Base-by-base conservation (phyloP, 2,329 filamentous ascomycete species). In the Alternaria alternata region DNA sequence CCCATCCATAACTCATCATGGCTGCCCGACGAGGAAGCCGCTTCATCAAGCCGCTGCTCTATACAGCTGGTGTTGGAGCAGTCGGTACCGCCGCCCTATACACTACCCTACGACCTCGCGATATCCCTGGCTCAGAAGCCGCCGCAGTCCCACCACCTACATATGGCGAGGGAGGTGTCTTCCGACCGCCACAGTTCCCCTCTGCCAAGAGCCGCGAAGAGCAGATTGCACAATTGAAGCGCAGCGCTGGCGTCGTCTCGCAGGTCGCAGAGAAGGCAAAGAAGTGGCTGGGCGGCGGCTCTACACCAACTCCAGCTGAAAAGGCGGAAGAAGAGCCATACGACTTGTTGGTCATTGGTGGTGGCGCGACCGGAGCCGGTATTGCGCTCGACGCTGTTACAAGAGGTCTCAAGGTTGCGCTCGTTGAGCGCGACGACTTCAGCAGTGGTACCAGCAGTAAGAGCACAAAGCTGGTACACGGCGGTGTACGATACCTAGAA, bases 381-480 rank as follows among this genome's bases (percentile, higher is more conserved):
- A 92, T 95, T 70, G 91, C 92, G 12, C 85, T 95, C 46, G 91
- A 95, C 78, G 91, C 91, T 36, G 90, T 88, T 22, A 94, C 91
- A 2, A 86, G 91, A 68, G 91, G 91, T 2, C 81, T 94, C 71
- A 92, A 89, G 79, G 91, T 95, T 60, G 91, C 92, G 12, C 81
- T 94, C 51, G 90, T 95, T 16, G 91, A 95, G 81, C 85, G 91
- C 63, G 92, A 94, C 77, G 91, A 95, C 79, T 95, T 94, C 77
- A 89, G 89, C 69, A 86, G 89, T 63, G 91, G 92, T 30, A 94
- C 91, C 41, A 93, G 90, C 81, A 92, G 90, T 78, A 94, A 94
- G 82, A 93, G 90, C 81, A 95, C 91, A 49, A 95, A 95, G 80
- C 84, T 95, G 54, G 92, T 95, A 18, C 91, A 95, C 79, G 91